These are phyloP conservation scores for Clathrus columnatus DNA, from an alignment of 768 basidiomycete genomes.

Conservation along the genomic window DNA sequence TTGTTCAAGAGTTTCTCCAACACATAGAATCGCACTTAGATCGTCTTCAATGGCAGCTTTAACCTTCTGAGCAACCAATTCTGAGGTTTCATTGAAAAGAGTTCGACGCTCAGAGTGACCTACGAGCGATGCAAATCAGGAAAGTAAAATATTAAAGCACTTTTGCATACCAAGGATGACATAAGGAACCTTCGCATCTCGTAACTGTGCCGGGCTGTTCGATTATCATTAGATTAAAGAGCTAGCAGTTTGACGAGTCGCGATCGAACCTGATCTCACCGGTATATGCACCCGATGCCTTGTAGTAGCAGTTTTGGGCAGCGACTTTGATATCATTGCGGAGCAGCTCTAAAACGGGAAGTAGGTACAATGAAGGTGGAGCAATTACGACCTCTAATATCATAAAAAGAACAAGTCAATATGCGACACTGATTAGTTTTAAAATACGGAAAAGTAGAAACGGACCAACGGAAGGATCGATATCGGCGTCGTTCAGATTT, in stretches of 20 bases:
- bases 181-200: slow-evolving; percentile 79
- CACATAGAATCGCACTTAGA: slow-evolving; percentile 87
- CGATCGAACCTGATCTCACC: slow-evolving; percentile 84
- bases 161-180: slow-evolving; percentile 71
- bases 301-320: slow-evolving; percentile 88
- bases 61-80: slow-evolving; percentile 78
- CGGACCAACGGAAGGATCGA: slow-evolving; percentile 73
- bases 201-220: slow-evolving; percentile 75
- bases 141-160: not conserved
- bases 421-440: not conserved
- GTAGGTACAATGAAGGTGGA: slow-evolving; percentile 82
- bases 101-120: slow-evolving; percentile 96
- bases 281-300: slow-evolving; percentile 84
- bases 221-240: not conserved
- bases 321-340: slow-evolving; percentile 67
- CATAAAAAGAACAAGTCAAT: slow-evolving; percentile 6
- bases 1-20: slow-evolving; percentile 88
- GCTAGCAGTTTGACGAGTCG: not conserved
- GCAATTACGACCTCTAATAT: slow-evolving; percentile 84
- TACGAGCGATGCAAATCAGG: slow-evolving; percentile 19
- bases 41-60: slow-evolving; percentile 67
- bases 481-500: slow-evolving; percentile 64
- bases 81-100: slow-evolving; percentile 82
- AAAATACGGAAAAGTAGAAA: slow-evolving; percentile 6
- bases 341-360: slow-evolving; percentile 55